phyloP scores from a whole-genome alignment of 805 yeast species.

The Tetrapisispora arboricola region DNA sequence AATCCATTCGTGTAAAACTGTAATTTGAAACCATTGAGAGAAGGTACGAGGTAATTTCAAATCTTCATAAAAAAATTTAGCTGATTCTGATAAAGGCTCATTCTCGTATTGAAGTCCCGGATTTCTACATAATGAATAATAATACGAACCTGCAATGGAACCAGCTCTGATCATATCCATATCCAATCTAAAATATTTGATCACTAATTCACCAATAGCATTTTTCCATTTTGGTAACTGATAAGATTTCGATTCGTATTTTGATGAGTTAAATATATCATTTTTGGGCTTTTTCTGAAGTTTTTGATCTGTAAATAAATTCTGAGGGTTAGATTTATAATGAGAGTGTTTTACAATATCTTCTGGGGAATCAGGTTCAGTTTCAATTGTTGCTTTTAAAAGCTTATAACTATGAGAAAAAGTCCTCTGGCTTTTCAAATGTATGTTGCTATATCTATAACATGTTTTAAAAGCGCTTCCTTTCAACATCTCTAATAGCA shows the following conservation, averaged over 20 bases:
- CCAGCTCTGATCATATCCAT: conserved; percentile 92
- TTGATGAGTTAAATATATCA: conserved; percentile 30
- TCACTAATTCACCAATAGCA: conserved; percentile 53
- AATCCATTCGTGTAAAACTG: conserved; percentile 87
- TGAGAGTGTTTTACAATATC: conserved; percentile 17
- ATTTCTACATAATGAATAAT: conserved; percentile 75
- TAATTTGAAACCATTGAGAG: conserved; percentile 94
- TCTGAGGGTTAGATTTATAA: conserved; percentile 14
- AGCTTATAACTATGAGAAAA: background rate
- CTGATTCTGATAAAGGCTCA: conserved; percentile 61
- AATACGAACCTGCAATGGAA: conserved; percentile 83
- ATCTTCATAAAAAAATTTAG: conserved; percentile 77
- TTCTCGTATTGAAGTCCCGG: conserved; percentile 75
- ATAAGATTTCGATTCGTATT: conserved; percentile 30
- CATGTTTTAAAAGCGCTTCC: background rate
- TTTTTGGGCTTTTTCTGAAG: conserved; percentile 20
- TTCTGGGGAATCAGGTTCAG: conserved; percentile 19
- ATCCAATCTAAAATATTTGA: conserved; percentile 57
- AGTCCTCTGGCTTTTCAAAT: background rate
- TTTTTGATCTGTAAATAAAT: conserved; percentile 24
- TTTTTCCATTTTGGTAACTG: conserved; percentile 42
- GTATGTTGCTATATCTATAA: background rate
- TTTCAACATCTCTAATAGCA: background rate
- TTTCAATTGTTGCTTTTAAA: background rate
- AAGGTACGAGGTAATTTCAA: conserved; percentile 76